phyloP scores from a whole-genome alignment of 768 basidiomycete genomes.

The Amanita molliuscula region DNA sequence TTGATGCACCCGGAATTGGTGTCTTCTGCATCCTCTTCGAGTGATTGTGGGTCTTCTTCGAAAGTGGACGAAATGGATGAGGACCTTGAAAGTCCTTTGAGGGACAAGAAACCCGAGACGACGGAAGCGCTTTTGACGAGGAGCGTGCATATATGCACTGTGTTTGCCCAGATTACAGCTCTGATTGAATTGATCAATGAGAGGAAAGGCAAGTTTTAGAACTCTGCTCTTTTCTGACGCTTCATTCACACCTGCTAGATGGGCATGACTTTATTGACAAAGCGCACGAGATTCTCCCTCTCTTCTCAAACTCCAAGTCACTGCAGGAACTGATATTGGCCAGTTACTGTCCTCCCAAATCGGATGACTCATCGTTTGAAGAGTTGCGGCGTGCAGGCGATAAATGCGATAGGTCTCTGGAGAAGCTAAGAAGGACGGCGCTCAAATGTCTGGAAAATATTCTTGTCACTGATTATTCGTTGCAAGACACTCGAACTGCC shows the following conservation, averaged over 20 bases:
- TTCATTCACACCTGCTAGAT: not conserved
- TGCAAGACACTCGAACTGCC: slow-evolving; percentile 1
- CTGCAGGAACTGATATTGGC: slow-evolving; percentile 3
- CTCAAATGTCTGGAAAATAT: slow-evolving; percentile 34
- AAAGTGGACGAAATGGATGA: not conserved
- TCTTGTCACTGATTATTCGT: not conserved
- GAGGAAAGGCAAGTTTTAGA: not conserved
- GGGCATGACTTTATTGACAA: not conserved
- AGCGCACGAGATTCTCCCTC: not conserved
- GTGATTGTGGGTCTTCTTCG: not conserved
- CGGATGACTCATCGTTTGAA: slow-evolving; percentile 14
- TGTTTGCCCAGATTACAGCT: slow-evolving; percentile 4
- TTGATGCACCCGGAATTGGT: not conserved
- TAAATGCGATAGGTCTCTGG: slow-evolving; percentile 53
- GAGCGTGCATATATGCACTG: slow-evolving; percentile 5
- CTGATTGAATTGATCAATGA: not conserved
- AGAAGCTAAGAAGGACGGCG: slow-evolving; percentile 42
- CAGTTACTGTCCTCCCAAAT: not conserved
- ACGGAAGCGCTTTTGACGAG: not conserved
- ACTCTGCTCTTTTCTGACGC: not conserved
- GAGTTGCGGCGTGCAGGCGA: slow-evolving; percentile 27
- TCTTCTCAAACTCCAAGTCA: not conserved
- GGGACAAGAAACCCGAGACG: not conserved
- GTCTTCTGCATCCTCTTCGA: not conserved
- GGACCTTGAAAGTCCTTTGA: not conserved